A percentile compares a stretch with the other conserved stretches of the same genome.
Evolutionary conservation across 2,329 filamentous ascomycete species (phyloP).

Genomic region (Tolypocladium tundrense): DNA sequence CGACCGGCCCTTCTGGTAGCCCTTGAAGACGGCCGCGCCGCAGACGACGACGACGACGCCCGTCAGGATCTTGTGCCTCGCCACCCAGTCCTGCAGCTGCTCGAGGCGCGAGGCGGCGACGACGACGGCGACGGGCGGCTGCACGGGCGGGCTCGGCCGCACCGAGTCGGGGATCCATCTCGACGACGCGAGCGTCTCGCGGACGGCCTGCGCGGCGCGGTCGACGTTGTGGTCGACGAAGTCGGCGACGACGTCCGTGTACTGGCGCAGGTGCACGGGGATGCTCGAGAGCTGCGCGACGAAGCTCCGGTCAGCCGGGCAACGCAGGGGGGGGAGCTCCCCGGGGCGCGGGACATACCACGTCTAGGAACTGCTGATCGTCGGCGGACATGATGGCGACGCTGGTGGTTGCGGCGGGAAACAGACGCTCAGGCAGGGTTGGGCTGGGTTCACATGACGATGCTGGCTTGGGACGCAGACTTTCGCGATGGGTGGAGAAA

Average conservation of each 20-base stretch:
- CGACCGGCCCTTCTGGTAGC: slow-evolving; percentile 41
- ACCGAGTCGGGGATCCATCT: slow-evolving; percentile 65
- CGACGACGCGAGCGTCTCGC: slow-evolving; percentile 56
- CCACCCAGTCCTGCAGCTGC: slow-evolving; percentile 59
- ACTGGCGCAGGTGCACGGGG: slow-evolving; percentile 55
- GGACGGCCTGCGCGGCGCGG: slow-evolving; percentile 57
- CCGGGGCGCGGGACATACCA: slow-evolving; percentile 40
- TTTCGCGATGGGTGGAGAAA: background rate
- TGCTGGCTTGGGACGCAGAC: background rate
- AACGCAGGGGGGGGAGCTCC: background rate
- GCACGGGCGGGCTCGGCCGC: slow-evolving; percentile 43
- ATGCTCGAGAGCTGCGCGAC: slow-evolving; percentile 37
- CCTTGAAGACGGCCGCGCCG: slow-evolving; percentile 50
- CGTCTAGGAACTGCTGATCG: slow-evolving; percentile 67
- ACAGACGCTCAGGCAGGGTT: background rate
- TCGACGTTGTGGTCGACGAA: slow-evolving; percentile 77
- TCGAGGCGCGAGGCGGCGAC: slow-evolving; percentile 31
- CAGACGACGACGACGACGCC: slow-evolving; percentile 61
- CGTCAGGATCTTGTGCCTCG: slow-evolving; percentile 61
- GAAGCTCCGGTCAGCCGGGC: slow-evolving; percentile 1
- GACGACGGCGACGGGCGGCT: slow-evolving; percentile 21
- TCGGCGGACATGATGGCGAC: slow-evolving; percentile 59
- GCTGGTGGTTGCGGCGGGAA: background rate
- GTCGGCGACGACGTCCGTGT: slow-evolving; percentile 64
- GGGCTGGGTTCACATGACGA: slow-evolving; percentile 3